These are phyloP conservation scores for Colletotrichum godetiae DNA, from an alignment of 2,329 filamentous ascomycete genomes.

Conservation along the genomic window DNA sequence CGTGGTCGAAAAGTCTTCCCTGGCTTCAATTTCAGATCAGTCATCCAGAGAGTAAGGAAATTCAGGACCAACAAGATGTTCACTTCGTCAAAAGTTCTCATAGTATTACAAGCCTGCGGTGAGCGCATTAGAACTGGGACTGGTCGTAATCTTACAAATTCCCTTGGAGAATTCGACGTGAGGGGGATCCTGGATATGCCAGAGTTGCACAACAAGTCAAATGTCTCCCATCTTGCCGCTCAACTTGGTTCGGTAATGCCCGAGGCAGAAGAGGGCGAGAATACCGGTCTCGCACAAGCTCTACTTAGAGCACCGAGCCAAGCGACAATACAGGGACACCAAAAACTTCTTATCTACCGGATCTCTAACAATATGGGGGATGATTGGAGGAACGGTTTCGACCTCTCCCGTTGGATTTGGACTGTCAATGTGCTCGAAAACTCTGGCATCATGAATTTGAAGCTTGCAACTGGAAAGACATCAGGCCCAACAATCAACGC, in stretches of 20 bases:
- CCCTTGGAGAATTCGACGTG: no score
- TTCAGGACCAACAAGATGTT: no score
- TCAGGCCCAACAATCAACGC: neutral
- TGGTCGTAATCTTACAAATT: neutral
- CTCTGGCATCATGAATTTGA: neutral
- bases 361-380: neutral
- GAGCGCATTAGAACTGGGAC: neutral
- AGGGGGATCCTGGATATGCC: no score
- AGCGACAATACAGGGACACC: neutral
- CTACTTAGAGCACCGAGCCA: neutral
- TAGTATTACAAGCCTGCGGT: rapidly evolving
- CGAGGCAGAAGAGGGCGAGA: neutral
- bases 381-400: no score
- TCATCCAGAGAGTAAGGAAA: neutral
- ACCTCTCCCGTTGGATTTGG: neutral
- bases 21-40: neutral
- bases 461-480: neutral
- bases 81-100: neutral
- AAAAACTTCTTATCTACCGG: neutral
- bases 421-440: neutral
- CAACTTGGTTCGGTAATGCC: conserved; percentile 1
- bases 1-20: neutral
- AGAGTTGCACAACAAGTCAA: no score
- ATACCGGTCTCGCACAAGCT: neutral
- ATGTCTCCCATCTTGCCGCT: neutral